These are phyloP conservation scores for Acanthamoeba comandoni DNA, from an alignment of 208 protist genomes.

Conservation along the genomic window DNA sequence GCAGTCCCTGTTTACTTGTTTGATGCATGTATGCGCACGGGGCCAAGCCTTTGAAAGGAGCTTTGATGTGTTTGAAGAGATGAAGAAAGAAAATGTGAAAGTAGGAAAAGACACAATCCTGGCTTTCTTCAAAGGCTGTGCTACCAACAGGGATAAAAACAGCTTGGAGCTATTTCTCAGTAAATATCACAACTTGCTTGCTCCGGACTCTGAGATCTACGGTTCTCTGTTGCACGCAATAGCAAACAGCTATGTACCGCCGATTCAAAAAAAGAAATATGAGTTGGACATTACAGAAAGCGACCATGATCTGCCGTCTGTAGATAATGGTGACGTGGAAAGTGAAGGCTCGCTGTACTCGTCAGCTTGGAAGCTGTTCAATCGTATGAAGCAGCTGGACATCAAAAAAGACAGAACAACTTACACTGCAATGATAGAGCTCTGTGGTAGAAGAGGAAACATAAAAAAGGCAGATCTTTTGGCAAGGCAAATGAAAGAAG, in stretches of 20 bases:
- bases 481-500: slow-evolving; percentile 21
- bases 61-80: no score
- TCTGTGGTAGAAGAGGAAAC: slow-evolving; percentile 17
- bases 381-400: background rate
- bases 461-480: slow-evolving; percentile 6
- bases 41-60: no score
- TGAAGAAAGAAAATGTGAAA: no score
- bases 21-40: no score
- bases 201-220: background rate
- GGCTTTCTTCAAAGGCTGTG: no score
- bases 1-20: no score
- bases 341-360: slow-evolving; percentile 30
- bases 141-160: slow-evolving; percentile 23
- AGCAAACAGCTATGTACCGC: slow-evolving; percentile 46
- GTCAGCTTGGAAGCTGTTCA: slow-evolving; percentile 27
- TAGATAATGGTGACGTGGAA: background rate
- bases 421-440: slow-evolving; percentile 48
- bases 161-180: slow-evolving; percentile 3
- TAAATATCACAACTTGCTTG: background rate
- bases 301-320: background rate
- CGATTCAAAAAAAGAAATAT: no score
- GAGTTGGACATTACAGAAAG: slow-evolving; percentile 24
- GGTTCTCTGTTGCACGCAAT: slow-evolving; percentile 33
- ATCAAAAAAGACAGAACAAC: background rate
- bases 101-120: no score